Evolutionary conservation across 306 rosid genomes (phyloP).

Genomic region (Alnus rubra): DNA sequence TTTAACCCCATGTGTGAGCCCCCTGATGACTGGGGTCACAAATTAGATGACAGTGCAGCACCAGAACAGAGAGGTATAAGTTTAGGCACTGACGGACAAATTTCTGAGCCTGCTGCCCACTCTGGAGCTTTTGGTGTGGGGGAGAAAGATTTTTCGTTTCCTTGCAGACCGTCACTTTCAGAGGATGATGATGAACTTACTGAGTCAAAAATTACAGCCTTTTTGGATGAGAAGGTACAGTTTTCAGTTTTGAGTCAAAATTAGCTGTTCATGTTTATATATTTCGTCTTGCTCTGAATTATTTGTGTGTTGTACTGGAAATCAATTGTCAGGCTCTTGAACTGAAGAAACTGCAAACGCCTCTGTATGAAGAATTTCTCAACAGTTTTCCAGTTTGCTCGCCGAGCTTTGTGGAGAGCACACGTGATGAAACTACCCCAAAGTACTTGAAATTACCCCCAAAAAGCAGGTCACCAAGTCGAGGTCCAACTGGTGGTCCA

Average conservation of each 20-base stretch:
- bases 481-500: constrained; percentile 55
- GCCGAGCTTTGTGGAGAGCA: constrained; percentile 54
- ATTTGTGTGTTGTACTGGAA: constrained; percentile 25
- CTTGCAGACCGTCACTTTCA: constrained; percentile 63
- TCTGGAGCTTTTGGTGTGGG: constrained; percentile 45
- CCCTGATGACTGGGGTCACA: constrained; percentile 73
- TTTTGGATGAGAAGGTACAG: constrained; percentile 93
- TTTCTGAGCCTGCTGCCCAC: constrained; percentile 39
- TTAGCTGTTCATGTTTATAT: constrained; percentile 9
- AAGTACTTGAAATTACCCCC: constrained; percentile 92
- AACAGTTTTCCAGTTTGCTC: constrained; percentile 78
- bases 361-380: constrained; percentile 87
- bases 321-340: constrained; percentile 74
- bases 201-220: constrained; percentile 84
- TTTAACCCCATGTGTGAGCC: constrained; percentile 94
- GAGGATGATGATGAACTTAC: constrained; percentile 97
- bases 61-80: constrained; percentile 42
- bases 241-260: constrained; percentile 22
- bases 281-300: constrained; percentile 14
- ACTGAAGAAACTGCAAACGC: constrained; percentile 92
- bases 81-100: constrained; percentile 35
- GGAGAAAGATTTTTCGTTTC: constrained; percentile 64
- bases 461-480: constrained; percentile 87
- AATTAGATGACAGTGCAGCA: constrained; percentile 57
- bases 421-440: constrained; percentile 57